Evolutionary conservation across 148 eudicot genomes (phyloP).

Genomic region (Talinum fruticosum): DNA sequence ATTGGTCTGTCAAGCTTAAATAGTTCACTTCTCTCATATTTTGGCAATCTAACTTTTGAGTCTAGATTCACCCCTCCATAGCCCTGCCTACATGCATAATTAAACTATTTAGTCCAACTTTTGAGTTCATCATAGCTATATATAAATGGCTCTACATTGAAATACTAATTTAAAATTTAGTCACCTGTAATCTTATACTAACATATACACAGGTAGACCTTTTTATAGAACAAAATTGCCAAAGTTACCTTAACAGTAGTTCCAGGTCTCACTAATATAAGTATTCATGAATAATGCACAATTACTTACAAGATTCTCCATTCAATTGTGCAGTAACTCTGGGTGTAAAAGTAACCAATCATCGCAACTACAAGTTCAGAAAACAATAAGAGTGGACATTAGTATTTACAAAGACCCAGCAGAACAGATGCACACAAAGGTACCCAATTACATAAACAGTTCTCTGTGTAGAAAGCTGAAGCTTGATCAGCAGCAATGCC

Average conservation of each 20-base stretch:
- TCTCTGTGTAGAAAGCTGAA: no score
- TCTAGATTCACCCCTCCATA: not conserved
- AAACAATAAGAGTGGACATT: not conserved
- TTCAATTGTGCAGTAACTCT: conserved; percentile 19
- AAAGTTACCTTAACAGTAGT: not conserved
- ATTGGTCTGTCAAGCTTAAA: no score
- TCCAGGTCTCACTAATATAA: not conserved
- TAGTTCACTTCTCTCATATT: not conserved
- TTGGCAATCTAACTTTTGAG: not conserved
- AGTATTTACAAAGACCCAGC: not conserved
- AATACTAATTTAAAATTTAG: not conserved
- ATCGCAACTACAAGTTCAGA: conserved; percentile 21
- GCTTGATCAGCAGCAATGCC: no score
- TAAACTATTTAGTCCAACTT: no score
- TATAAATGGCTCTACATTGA: not conserved
- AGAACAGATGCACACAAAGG: not conserved
- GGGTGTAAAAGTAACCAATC: conserved; percentile 12
- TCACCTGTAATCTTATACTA: not conserved
- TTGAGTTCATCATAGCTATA: not conserved
- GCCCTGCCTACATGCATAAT: no score
- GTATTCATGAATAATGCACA: not conserved
- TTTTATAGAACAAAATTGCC: not conserved
- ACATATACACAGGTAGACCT: not conserved
- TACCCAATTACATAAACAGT: not conserved
- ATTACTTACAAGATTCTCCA: conserved; percentile 38